phyloP scores from a whole-genome alignment of 257 asterid genomes.

The Plectranthus barbatus region DNA sequence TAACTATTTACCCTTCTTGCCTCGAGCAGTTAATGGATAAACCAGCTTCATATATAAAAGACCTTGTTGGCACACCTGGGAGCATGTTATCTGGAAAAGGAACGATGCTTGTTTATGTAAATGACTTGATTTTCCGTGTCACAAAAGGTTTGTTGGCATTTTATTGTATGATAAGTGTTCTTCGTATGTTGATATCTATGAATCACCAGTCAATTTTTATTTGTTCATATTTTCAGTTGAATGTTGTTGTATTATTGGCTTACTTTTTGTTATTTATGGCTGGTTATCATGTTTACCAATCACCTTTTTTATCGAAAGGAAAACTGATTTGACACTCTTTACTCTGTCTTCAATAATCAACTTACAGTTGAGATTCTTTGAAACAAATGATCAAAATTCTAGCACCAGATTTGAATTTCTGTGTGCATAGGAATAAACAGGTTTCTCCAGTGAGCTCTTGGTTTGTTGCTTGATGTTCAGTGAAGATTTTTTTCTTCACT shows the following conservation, averaged over 20 bases:
- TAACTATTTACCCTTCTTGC: constrained; percentile 12
- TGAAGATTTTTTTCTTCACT: neutral
- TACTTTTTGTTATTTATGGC: neutral
- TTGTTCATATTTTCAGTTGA: neutral
- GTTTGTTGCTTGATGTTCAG: neutral
- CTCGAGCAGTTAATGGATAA: constrained; percentile 59
- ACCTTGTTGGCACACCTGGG: constrained; percentile 41
- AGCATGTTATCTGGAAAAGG: constrained; percentile 43
- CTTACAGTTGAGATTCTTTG: neutral
- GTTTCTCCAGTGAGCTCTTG: neutral
- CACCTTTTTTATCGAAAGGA: neutral
- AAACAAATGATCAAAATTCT: neutral
- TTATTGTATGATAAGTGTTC: neutral
- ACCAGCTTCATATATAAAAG: constrained; percentile 45
- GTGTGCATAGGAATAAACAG: neutral
- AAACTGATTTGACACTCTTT: neutral
- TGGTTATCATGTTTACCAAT: neutral
- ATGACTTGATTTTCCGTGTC: constrained; percentile 39
- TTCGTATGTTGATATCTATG: neutral
- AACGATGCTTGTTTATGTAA: constrained; percentile 34
- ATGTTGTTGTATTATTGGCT: neutral
- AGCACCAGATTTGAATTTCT: neutral
- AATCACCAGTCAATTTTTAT: neutral
- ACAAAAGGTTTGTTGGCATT: constrained; percentile 31
- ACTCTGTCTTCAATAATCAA: neutral